Base-by-base conservation (phyloP, 768 basidiomycete species). In the Termitomyces sp. region DNA sequence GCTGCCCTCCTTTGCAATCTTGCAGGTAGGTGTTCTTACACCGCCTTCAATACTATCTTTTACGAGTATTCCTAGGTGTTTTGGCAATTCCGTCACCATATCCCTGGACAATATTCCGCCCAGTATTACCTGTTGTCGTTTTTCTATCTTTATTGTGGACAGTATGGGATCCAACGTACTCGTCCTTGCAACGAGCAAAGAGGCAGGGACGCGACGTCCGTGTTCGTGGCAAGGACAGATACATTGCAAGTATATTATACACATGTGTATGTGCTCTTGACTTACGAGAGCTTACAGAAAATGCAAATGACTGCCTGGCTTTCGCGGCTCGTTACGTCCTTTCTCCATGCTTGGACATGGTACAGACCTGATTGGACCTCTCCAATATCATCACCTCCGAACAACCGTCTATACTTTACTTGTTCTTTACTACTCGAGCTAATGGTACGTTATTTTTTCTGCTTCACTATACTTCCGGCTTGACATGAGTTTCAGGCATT, bases 81-180 rank as follows among this genome's bases (percentile, higher is more conserved):
- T 62, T 72, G 58, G 73, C 67, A 5, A 68, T 67, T 56, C 63
- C 65, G 48, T 68, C 71, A 16, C 68, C 71, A 29, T 57, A 54
- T 36, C 63, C 57, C 12, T 61, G 74, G 12, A 57, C 62, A 8
- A 65, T 68, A 34, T 46, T 73, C 39, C 64, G 70, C 50, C 79
- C 80, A 10, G 59, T 67, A 5, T 72, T 87, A 51, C 85, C 89
- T 2, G 29, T 76, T 4, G 44, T 89, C 20, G 71, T 76, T 29
- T 44, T 85, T 0, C 12, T 82, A 16, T 92, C 92, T 20, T 65
- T 94, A 16, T 65, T 87, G 6, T 95, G 93, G 87, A 84, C 85
- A 0, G 83, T 79, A 1, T 96, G 94, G 94, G 86, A 96, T 67
- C 93, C 92, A 13, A 89, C 88, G 20, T 93, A 92, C 69, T 71